phyloP scores from a whole-genome alignment of 2,329 filamentous ascomycete species.

The Neocucurbitaria cava region DNA sequence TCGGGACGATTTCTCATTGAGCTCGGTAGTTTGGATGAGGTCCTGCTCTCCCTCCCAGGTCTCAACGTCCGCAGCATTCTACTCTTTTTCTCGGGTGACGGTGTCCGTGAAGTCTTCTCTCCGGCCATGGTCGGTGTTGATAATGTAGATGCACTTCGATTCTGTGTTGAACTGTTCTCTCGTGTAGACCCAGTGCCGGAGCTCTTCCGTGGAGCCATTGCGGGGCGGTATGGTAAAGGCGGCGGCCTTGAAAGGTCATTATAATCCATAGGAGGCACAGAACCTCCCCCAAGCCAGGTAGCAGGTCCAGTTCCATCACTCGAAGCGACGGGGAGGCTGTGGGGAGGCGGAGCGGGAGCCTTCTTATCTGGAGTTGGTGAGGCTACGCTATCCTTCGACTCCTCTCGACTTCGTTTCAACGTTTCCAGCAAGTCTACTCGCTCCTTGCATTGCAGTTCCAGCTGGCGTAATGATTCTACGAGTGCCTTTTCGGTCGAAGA shows the following conservation, averaged over 20 bases:
- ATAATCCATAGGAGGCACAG: conserved; percentile 81
- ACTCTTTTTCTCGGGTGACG: conserved; percentile 68
- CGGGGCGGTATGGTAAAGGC: conserved; percentile 66
- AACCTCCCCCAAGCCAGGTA: conserved; percentile 78
- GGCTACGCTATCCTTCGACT: conserved; percentile 52
- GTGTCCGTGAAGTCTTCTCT: conserved; percentile 61
- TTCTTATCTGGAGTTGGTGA: conserved; percentile 25
- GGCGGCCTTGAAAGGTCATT: conserved; percentile 77
- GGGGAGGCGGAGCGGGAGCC: conserved; percentile 33
- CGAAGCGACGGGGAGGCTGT: conserved; percentile 17
- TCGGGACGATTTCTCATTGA: conserved; percentile 57
- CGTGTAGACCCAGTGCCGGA: conserved; percentile 35
- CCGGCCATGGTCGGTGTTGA: conserved; percentile 44
- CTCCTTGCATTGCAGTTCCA: conserved; percentile 93
- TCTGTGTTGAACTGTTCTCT: conserved; percentile 31
- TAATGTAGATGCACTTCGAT: conserved; percentile 32
- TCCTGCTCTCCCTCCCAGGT: conserved; percentile 53
- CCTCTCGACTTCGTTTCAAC: conserved; percentile 69
- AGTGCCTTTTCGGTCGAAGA: conserved; percentile 85
- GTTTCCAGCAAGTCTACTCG: conserved; percentile 87
- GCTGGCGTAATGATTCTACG: conserved; percentile 77
- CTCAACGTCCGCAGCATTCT: conserved; percentile 64
- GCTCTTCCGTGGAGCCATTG: conserved; percentile 56
- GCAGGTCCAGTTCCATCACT: conserved; percentile 22
- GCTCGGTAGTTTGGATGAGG: conserved; percentile 54